These are phyloP conservation scores for Dendrobium officinale DNA, from an alignment of 106 monocot genomes.

Conservation along the genomic window DNA sequence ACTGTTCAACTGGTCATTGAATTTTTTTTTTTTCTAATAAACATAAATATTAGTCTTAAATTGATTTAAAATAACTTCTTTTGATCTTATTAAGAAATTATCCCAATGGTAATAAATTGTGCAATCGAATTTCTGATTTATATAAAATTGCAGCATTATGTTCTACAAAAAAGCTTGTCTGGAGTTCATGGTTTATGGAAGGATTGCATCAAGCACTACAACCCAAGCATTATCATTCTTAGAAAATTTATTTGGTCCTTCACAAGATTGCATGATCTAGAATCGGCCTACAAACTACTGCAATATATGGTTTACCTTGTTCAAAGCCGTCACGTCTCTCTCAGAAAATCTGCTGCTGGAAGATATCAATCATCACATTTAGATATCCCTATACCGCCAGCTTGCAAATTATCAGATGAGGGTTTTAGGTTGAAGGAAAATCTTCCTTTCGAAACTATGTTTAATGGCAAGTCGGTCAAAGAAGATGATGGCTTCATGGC, in stretches of 20 bases:
- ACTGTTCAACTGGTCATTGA: background rate
- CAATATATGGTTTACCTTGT: slow-evolving; percentile 43
- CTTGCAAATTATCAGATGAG: slow-evolving; percentile 15
- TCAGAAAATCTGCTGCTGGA: slow-evolving; percentile 31
- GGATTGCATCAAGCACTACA: slow-evolving; percentile 54
- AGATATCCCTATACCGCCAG: slow-evolving; percentile 64
- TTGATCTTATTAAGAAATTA: background rate
- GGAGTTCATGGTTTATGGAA: slow-evolving; percentile 54
- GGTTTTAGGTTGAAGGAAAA: slow-evolving; percentile 10
- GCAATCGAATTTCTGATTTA: background rate
- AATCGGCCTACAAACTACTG: slow-evolving; percentile 42
- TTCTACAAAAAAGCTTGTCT: slow-evolving; percentile 46
- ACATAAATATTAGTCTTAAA: background rate
- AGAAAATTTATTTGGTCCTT: slow-evolving; percentile 55
- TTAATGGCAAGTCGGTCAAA: background rate
- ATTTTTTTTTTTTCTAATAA: background rate
- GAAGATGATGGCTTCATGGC: background rate
- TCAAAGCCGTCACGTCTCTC: slow-evolving; percentile 10
- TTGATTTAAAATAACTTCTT: background rate
- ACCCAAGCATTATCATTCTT: slow-evolving; percentile 43
- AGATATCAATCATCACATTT: slow-evolving; percentile 37
- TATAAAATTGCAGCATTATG: slow-evolving; percentile 47
- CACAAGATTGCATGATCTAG: slow-evolving; percentile 36
- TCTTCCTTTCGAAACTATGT: background rate
- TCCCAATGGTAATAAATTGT: background rate